A percentile compares a stretch with the other conserved stretches of the same genome.
Evolutionary conservation across 2,329 filamentous ascomycete genomes (phyloP).

Genomic region (Apiospora marii): DNA sequence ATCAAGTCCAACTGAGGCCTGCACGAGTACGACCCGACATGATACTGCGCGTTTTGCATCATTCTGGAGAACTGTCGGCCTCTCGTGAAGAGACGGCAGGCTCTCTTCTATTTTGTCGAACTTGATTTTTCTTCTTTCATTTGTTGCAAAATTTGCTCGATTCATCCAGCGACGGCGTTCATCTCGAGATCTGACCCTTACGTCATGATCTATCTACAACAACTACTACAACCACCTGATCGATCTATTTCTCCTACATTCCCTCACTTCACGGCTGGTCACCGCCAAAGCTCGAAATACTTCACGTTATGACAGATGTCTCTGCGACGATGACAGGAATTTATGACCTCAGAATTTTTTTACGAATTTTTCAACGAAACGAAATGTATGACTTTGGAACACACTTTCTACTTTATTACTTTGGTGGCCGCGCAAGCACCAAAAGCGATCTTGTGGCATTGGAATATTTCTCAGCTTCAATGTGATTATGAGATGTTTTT

Average conservation of each 20-base stretch:
- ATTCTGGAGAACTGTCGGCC: background rate
- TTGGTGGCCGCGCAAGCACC: constrained; percentile 15
- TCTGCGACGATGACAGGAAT: constrained; percentile 37
- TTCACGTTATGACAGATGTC: constrained; percentile 36
- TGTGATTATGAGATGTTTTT: constrained; percentile 22
- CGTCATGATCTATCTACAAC: constrained; percentile 40
- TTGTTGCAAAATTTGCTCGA: constrained; percentile 42
- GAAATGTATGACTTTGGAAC: constrained; percentile 44
- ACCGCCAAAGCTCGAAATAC: constrained; percentile 38
- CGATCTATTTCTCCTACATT: constrained; percentile 35
- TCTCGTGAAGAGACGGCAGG: background rate
- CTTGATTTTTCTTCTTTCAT: constrained; percentile 38
- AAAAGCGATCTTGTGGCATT: constrained; percentile 22
- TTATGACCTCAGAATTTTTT: constrained; percentile 39
- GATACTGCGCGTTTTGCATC: constrained; percentile 12
- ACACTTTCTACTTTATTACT: constrained; percentile 16
- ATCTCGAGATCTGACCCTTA: constrained; percentile 46
- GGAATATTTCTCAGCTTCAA: constrained; percentile 21
- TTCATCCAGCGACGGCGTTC: constrained; percentile 55
- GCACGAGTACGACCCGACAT: constrained; percentile 17
- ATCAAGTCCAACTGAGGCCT: constrained; percentile 82
- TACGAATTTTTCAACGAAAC: constrained; percentile 43
- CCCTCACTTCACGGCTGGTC: constrained; percentile 41
- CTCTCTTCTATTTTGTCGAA: constrained; percentile 35
- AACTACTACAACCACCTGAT: constrained; percentile 35